Percentiles rank a stretch among this genome's conserved stretches.
Evolutionary conservation across 2,329 filamentous ascomycete genomes (phyloP).

Genomic region (Oidium heveae): DNA sequence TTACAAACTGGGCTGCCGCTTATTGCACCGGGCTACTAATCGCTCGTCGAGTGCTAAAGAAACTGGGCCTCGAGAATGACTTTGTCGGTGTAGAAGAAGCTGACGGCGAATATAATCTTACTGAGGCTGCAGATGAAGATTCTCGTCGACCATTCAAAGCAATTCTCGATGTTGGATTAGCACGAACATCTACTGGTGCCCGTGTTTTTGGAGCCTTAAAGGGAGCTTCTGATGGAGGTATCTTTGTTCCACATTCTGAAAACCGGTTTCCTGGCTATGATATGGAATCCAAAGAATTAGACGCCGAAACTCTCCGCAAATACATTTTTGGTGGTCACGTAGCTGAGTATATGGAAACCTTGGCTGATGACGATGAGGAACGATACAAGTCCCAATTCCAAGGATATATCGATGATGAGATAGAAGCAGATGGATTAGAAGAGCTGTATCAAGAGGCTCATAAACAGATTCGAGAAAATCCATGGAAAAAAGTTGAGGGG

Average conservation of each 20-base stretch:
- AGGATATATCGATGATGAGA: conserved; percentile 89
- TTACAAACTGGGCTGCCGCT: conserved; percentile 98
- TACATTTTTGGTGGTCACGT: conserved; percentile 99
- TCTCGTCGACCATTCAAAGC: conserved; percentile 98
- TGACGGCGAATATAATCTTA: conserved; percentile 86
- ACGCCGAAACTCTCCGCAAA: conserved; percentile 87
- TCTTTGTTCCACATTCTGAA: conserved; percentile 93
- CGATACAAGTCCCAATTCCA: conserved; percentile 96
- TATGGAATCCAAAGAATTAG: conserved; percentile 92
- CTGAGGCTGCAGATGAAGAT: conserved; percentile 81
- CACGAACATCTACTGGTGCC: conserved; percentile 91
- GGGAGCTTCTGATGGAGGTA: conserved; percentile 94
- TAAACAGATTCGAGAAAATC: conserved; percentile 90
- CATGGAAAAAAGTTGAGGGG: conserved; percentile 71
- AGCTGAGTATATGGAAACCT: conserved; percentile 99
- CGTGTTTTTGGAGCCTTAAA: conserved; percentile 99
- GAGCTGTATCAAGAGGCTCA: conserved; percentile 89
- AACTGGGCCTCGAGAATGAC: conserved; percentile 81
- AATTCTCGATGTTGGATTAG: conserved; percentile 92
- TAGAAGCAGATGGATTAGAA: conserved; percentile 93
- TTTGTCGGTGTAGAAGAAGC: conserved; percentile 94
- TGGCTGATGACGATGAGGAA: conserved; percentile 99
- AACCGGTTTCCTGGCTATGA: conserved; percentile 99
- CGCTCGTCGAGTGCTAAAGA: conserved; percentile 87
- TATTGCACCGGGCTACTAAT: conserved; percentile 93